These are phyloP conservation scores for Pistacia atlantica DNA, from an alignment of 345 rosid species.

Conservation along the genomic window DNA sequence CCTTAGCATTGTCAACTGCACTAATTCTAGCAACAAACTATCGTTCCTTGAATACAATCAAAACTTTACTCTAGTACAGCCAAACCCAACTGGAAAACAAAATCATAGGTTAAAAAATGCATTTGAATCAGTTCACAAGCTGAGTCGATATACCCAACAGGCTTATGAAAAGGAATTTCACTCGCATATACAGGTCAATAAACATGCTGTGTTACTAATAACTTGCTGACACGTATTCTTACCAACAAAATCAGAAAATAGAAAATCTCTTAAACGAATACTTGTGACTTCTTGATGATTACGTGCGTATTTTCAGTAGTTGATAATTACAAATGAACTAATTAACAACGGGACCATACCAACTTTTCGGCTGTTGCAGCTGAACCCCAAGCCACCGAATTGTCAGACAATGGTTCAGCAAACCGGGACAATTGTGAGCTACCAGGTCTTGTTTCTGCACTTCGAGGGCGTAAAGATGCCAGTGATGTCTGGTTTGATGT, in stretches of 20 bases:
- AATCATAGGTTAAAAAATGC: background rate
- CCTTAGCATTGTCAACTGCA: background rate
- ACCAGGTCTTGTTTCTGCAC: slow-evolving; percentile 99
- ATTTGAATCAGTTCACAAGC: background rate
- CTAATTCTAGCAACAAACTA: background rate
- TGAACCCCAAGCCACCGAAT: slow-evolving; percentile 60
- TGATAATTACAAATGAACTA: background rate
- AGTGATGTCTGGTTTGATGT: slow-evolving; percentile 71
- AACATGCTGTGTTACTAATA: background rate
- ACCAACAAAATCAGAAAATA: background rate
- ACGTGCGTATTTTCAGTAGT: background rate
- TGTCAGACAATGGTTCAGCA: slow-evolving; percentile 78
- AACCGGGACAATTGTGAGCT: slow-evolving; percentile 98
- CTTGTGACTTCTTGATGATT: background rate
- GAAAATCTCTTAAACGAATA: background rate
- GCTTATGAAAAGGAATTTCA: background rate
- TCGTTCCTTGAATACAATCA: background rate
- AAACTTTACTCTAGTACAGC: background rate
- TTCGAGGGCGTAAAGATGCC: slow-evolving; percentile 78
- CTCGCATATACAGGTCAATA: background rate
- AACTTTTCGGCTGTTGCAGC: slow-evolving; percentile 54
- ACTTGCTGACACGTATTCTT: background rate
- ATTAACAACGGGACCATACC: slow-evolving; percentile 47
- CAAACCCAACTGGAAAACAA: slow-evolving; percentile 8
- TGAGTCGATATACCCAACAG: background rate